Conservation (phyloP, 495 filamentous ascomycete genomes). For the Aspergillus biplanus region DNA sequence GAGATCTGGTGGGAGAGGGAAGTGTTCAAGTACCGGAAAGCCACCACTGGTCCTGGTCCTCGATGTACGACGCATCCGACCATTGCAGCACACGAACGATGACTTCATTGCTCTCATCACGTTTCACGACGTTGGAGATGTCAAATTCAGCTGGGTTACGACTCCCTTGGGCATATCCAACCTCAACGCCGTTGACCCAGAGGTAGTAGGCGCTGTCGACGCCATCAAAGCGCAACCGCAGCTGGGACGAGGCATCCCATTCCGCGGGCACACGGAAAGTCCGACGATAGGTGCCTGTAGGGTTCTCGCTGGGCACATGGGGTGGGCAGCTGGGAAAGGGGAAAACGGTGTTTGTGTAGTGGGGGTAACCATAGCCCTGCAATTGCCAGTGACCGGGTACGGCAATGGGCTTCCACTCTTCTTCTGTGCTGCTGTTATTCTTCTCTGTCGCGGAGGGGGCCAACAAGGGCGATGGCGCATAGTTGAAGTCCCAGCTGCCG, state of each 20-base stretch:
- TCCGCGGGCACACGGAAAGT: conserved; percentile 52
- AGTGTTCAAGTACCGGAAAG: conserved; percentile 36
- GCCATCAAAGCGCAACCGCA: conserved; percentile 66
- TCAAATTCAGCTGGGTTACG: conserved; percentile 68
- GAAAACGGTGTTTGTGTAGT: conserved; percentile 67
- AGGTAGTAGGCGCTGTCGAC: conserved; percentile 70
- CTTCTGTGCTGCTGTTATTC: background rate
- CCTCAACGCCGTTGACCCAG: conserved; percentile 60
- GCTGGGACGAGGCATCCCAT: conserved; percentile 46
- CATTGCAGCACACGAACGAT: conserved; percentile 64
- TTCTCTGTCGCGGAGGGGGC: conserved; percentile 44
- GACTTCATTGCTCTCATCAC: conserved; percentile 51
- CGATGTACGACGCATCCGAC: conserved; percentile 66
- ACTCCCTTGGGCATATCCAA: conserved; percentile 69
- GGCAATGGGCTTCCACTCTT: conserved; percentile 53
- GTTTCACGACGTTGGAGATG: conserved; percentile 49
- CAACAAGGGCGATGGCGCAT: conserved; percentile 48
- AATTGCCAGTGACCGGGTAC: conserved; percentile 75
- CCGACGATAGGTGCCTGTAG: conserved; percentile 63
- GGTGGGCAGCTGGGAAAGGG: conserved; percentile 66
- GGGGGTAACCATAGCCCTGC: conserved; percentile 64
- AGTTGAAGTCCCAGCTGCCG: conserved; percentile 64
- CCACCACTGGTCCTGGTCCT: conserved; percentile 67
- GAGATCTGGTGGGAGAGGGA: background rate
- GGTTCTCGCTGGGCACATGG: conserved; percentile 59